phyloP scores from a whole-genome alignment of 352 stramenopile species.

The Aphanomyces invadans region DNA sequence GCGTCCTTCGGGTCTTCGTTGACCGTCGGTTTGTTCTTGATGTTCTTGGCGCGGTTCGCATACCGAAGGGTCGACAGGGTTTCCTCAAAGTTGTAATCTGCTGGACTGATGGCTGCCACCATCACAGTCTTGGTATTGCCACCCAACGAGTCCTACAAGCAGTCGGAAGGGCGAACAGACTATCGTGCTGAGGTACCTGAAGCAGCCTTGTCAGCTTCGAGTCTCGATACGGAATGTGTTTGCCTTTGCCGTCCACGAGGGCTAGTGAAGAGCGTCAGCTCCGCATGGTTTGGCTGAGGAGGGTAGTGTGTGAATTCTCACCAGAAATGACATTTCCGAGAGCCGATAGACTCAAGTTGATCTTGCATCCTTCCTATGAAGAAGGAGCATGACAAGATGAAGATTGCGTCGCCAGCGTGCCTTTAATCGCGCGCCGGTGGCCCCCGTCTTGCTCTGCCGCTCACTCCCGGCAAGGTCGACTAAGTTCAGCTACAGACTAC shows the following conservation, averaged over 20 bases:
- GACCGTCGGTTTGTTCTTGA: constrained; percentile 94
- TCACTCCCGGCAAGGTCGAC: constrained; percentile 77
- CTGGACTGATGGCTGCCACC: constrained; percentile 91
- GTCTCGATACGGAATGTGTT: constrained; percentile 87
- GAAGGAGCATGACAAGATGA: constrained; percentile 22
- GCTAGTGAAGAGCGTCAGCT: constrained; percentile 45
- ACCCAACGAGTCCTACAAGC: constrained; percentile 87
- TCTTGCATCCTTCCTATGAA: constrained; percentile 78
- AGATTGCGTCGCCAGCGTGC: neutral
- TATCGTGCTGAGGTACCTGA: no score
- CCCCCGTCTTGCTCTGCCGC: constrained; percentile 76
- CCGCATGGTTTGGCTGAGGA: neutral
- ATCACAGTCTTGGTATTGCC: constrained; percentile 96
- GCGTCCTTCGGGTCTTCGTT: constrained; percentile 93
- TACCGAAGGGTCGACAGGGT: constrained; percentile 94
- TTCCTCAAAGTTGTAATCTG: constrained; percentile 94
- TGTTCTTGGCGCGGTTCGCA: constrained; percentile 94
- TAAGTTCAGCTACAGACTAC: constrained; percentile 50
- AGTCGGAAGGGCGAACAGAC: no score
- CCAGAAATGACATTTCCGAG: constrained; percentile 78
- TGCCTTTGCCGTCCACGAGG: constrained; percentile 77
- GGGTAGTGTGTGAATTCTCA: neutral
- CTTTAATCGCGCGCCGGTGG: constrained; percentile 70
- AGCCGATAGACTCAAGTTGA: constrained; percentile 72
- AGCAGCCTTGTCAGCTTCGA: constrained; percentile 88